A percentile compares a stretch with the other conserved stretches of the same genome.
Evolutionary conservation across 2,329 filamentous ascomycete species (phyloP).

Genomic region (Aureobasidium mangrovei): DNA sequence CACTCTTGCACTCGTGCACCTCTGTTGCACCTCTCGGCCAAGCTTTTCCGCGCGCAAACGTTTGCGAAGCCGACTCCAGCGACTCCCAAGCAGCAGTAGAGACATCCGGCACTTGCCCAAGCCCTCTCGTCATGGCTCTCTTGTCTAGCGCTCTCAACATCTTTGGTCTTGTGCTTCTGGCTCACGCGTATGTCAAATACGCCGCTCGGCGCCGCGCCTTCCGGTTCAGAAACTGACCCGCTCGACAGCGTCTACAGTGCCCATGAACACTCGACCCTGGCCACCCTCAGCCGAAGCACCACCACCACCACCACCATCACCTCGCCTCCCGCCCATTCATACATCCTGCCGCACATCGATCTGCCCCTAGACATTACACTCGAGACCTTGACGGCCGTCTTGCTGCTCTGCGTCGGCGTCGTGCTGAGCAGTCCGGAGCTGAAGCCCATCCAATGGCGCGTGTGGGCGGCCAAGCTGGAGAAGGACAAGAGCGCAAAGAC

Average conservation of each 20-base stretch:
- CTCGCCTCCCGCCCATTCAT: neutral
- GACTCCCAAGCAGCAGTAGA: neutral
- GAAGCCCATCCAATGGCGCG: constrained; percentile 74
- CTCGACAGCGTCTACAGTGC: constrained; percentile 79
- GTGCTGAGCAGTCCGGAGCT: constrained; percentile 69
- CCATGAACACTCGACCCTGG: constrained; percentile 75
- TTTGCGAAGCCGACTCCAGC: neutral
- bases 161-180: constrained; percentile 68
- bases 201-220: constrained; percentile 3
- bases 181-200: constrained; percentile 64
- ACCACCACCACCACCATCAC: constrained; percentile 22
- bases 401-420: constrained; percentile 75
- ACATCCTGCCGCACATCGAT: constrained; percentile 22
- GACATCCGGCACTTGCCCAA: neutral
- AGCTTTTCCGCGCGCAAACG: neutral
- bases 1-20: no score
- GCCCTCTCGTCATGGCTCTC: constrained; percentile 53
- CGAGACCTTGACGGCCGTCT: constrained; percentile 72
- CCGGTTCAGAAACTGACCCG: constrained; percentile 12
- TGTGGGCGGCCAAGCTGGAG: constrained; percentile 79
- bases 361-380: constrained; percentile 80
- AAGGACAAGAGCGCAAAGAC: constrained; percentile 46
- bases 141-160: constrained; percentile 61
- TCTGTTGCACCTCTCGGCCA: neutral
- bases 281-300: constrained; percentile 36